Evolutionary conservation across 2,329 filamentous ascomycete genomes (phyloP).

Genomic region (Tothia fuscella): DNA sequence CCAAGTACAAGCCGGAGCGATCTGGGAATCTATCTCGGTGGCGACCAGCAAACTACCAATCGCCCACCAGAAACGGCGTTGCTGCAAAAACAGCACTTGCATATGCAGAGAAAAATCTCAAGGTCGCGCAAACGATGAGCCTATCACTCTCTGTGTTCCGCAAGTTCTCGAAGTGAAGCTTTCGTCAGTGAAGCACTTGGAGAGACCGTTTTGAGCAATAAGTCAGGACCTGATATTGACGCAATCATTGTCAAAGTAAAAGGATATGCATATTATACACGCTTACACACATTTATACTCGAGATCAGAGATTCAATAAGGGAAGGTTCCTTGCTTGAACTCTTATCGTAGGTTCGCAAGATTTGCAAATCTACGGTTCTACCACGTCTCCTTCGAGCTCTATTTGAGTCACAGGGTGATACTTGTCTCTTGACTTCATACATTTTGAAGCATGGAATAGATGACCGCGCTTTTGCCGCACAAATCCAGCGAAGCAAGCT

Average conservation of each 20-base stretch:
- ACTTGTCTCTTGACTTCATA: no score
- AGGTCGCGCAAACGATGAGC: slow-evolving; percentile 14
- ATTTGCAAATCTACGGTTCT: no score
- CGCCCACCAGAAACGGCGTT: slow-evolving; percentile 23
- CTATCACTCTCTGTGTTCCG: slow-evolving; percentile 16
- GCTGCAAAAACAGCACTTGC: slow-evolving; percentile 20
- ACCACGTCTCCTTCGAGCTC: no score
- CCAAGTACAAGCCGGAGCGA: neutral
- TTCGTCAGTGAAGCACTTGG: slow-evolving; percentile 11
- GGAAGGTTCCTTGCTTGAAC: no score
- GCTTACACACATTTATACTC: slow-evolving; percentile 12
- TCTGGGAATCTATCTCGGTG: slow-evolving; percentile 28
- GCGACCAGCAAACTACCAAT: slow-evolving; percentile 35
- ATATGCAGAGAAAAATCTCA: slow-evolving; percentile 13
- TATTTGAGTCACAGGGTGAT: no score
- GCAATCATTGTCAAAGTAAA: slow-evolving; percentile 13
- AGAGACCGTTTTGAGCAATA: neutral
- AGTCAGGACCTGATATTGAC: slow-evolving; percentile 10
- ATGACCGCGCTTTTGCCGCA: slow-evolving; percentile 47
- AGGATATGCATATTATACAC: slow-evolving; percentile 15
- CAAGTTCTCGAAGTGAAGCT: slow-evolving; percentile 12
- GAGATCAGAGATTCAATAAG: slow-evolving; percentile 14
- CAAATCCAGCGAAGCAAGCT: slow-evolving; percentile 43
- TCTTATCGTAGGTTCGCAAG: no score
- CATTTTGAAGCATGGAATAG: slow-evolving; percentile 47